Evolutionary conservation across 2,329 filamentous ascomycete species (phyloP), one percentile per base, ranked within the genome.

Genomic region (Tolypocladium inflatum): DNA sequence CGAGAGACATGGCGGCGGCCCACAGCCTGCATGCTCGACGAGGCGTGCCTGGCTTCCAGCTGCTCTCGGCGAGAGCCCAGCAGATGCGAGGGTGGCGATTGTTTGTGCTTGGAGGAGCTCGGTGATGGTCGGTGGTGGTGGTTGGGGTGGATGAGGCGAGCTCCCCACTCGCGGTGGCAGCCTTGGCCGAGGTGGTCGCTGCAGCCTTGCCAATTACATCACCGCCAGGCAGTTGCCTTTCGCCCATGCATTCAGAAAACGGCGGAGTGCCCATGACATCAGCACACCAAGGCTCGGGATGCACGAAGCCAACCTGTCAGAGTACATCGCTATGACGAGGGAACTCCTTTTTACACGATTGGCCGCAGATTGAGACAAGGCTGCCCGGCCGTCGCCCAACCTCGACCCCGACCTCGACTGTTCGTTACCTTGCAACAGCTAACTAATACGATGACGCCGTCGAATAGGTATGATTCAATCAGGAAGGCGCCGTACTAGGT

Each of bases 1-100:
- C 68, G 63, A 74, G 67, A 57, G 72, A 70, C 73, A 75, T 75
- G 61, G 57, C 63, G 60, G 51, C 53, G 41, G 39, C 51, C 59
- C 55, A 59, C 56, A 54, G 55, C 54, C 51, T 21, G 55, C 62
- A 64, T 64, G 58, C 57, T 59, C 57, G 58, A 57, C 54, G 42
- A 33, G 11, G 39, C 23, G 37, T 30, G 53, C 8, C 21, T 55
- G 19, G n/a, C 4, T 41, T 30, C 13, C 38, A n/a, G 37, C 53
- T 15, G 37, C 53, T 55, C 21, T 26, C 23, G 6, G 43, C 5
- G 23, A 26, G 42, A 26, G 11, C 11, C 3, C 10, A 11, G 30
- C 45, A 33, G 30, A 37, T 5, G 30, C 19, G 19, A 37, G 30
- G 48, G 30, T 11, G 30, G 30, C 48, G n/a, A 11, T n/a, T 35